These are phyloP conservation scores for Ramalina intermedia DNA, from an alignment of 495 filamentous ascomycete genomes.

Conservation along the genomic window DNA sequence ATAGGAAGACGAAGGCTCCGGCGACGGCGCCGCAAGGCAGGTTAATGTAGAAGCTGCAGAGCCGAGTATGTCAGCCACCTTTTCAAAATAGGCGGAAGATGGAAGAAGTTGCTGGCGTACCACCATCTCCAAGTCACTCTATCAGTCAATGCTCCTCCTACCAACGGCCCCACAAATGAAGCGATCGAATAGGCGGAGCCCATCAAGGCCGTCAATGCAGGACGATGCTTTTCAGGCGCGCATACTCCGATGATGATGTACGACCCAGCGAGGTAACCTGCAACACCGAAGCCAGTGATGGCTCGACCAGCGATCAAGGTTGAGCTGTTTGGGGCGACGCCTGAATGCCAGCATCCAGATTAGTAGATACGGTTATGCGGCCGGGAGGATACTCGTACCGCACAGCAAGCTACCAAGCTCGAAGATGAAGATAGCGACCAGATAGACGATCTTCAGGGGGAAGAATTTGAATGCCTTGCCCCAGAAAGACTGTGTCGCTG, in stretches of 20 bases:
- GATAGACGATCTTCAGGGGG: constrained; percentile 31
- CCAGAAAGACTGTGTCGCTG: constrained; percentile 36
- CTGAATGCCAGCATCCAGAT: constrained; percentile 12
- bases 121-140: constrained; percentile 36
- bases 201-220: constrained; percentile 26
- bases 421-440: constrained; percentile 51
- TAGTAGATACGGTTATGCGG: neutral
- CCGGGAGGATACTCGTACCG: neutral
- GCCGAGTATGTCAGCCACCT: neutral
- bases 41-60: constrained; percentile 37
- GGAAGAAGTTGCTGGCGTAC: constrained; percentile 2
- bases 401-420: constrained; percentile 45
- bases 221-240: constrained; percentile 20
- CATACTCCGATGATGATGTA: constrained; percentile 24
- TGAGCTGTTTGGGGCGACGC: constrained; percentile 17
- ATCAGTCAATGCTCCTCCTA: constrained; percentile 34
- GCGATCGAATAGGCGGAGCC: constrained; percentile 26
- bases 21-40: constrained; percentile 33
- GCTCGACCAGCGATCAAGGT: constrained; percentile 26
- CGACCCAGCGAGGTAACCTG: constrained; percentile 16
- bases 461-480: constrained; percentile 42
- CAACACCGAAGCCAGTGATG: constrained; percentile 19
- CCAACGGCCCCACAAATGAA: constrained; percentile 29
- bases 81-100: neutral
- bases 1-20: constrained; percentile 25